Evolutionary conservation across 1,139 yeast genomes (phyloP).

Genomic region (Cylindricascospora bacillispora): DNA sequence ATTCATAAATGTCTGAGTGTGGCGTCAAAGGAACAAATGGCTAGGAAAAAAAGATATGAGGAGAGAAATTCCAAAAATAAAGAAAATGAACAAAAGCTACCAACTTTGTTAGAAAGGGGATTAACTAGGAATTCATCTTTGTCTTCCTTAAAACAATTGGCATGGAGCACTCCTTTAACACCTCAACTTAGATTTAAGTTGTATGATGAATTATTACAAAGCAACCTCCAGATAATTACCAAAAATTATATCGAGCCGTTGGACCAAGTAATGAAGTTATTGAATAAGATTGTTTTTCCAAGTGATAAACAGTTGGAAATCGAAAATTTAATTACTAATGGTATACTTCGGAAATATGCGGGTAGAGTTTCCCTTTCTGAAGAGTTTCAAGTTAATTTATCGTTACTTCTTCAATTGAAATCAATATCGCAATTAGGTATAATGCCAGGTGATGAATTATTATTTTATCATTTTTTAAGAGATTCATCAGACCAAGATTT

Average conservation of each 20-base stretch:
- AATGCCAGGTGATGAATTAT: conserved; percentile 21
- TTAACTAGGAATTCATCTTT: conserved; percentile 26
- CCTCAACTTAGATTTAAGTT: conserved; percentile 25
- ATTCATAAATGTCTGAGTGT: conserved; percentile 28
- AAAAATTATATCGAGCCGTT: conserved; percentile 19
- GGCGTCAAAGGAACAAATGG: conserved; percentile 25
- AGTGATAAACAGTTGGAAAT: conserved; percentile 21
- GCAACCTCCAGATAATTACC: conserved; percentile 13
- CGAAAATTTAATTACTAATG: conserved; percentile 14
- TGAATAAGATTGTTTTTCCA: conserved; percentile 18
- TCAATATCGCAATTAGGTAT: conserved; percentile 23
- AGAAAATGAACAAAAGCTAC: conserved; percentile 24
- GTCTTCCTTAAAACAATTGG: conserved; percentile 28
- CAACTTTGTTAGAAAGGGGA: conserved; percentile 15
- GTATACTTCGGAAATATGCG: conserved; percentile 5
- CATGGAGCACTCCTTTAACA: conserved; percentile 30
- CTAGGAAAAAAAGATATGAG: conserved; percentile 19
- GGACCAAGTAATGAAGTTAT: conserved; percentile 18
- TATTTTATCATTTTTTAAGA: conserved; percentile 20
- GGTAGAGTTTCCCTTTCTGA: conserved; percentile 8
- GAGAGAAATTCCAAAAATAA: conserved; percentile 22
- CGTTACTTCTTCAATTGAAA: conserved; percentile 18
- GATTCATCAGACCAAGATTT: conserved; percentile 11
- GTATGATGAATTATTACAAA: conserved; percentile 22
- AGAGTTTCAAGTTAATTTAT: conserved; percentile 14